phyloP scores from a whole-genome alignment of 495 filamentous ascomycete species.

The Neurospora terricola region DNA sequence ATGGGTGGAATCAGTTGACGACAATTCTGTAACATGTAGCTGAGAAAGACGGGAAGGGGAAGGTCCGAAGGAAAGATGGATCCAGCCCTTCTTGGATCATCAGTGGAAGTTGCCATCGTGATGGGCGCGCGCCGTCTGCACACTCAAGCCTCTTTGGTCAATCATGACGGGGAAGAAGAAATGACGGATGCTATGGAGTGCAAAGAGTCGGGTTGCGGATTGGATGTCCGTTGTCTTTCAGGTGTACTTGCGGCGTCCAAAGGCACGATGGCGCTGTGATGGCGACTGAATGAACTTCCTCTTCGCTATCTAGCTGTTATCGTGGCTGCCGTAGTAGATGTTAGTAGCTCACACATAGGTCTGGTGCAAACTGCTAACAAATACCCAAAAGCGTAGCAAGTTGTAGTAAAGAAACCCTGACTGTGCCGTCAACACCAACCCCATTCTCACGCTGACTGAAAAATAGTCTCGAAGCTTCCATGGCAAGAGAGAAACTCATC shows the following conservation, averaged over 20 bases:
- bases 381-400: not conserved
- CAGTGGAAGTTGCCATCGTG: not conserved
- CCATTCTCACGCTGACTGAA: not conserved
- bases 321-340: not conserved
- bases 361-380: not conserved
- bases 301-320: not conserved
- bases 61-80: not conserved
- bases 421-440: not conserved
- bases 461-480: not conserved
- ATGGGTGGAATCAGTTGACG: not conserved
- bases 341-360: not conserved
- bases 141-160: not conserved
- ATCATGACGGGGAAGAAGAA: not conserved
- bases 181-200: not conserved
- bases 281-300: not conserved
- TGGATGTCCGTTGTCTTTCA: not conserved
- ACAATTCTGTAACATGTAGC: not conserved
- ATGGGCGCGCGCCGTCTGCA: not conserved
- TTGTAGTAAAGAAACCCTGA: not conserved
- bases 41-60: not conserved
- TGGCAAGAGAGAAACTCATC: not conserved
- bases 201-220: not conserved
- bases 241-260: not conserved
- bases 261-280: not conserved
- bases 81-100: not conserved